phyloP scores from a whole-genome alignment of 2,329 filamentous ascomycete genomes.

The Penicillium sp. region DNA sequence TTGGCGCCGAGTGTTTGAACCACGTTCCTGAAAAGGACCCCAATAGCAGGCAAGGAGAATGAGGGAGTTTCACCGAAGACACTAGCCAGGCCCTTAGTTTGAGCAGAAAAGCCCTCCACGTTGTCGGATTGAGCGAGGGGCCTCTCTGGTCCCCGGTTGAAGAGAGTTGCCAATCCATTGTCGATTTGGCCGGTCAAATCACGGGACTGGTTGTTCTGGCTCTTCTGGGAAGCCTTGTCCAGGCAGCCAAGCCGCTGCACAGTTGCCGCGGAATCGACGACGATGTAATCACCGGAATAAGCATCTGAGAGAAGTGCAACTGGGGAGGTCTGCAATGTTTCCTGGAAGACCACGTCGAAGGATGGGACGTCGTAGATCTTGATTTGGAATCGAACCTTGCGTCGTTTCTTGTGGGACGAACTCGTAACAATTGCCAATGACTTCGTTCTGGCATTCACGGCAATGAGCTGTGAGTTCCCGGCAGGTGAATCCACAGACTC shows the following conservation, averaged over 20 bases:
- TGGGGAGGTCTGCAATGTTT: constrained; percentile 55
- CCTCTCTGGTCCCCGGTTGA: constrained; percentile 23
- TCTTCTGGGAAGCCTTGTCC: constrained; percentile 24
- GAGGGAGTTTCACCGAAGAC: constrained; percentile 40
- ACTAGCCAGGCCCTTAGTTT: constrained; percentile 30
- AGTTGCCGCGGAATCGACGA: constrained; percentile 72
- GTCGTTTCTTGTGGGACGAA: constrained; percentile 46
- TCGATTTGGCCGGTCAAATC: constrained; percentile 26
- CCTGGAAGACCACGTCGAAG: constrained; percentile 58
- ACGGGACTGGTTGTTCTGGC: constrained; percentile 17
- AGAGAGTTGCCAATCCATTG: constrained; percentile 36
- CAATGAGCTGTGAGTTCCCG: constrained; percentile 47
- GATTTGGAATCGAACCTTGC: constrained; percentile 46
- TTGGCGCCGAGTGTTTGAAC: constrained; percentile 32
- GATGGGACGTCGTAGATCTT: constrained; percentile 65
- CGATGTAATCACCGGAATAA: constrained; percentile 67
- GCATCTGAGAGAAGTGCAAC: constrained; percentile 65
- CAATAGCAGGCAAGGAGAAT: constrained; percentile 39
- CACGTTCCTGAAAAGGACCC: constrained; percentile 39
- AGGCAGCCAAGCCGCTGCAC: constrained; percentile 51
- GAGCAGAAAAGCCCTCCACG: constrained; percentile 19
- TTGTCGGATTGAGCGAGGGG: constrained; percentile 4
- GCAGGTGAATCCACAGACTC: constrained; percentile 19
- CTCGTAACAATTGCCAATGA: constrained; percentile 63
- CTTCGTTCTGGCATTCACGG: constrained; percentile 64